Evolutionary conservation across 2,329 filamentous ascomycete species (phyloP), one percentile per base, ranked within the genome.

Genomic region (Lecanicillium sp.): DNA sequence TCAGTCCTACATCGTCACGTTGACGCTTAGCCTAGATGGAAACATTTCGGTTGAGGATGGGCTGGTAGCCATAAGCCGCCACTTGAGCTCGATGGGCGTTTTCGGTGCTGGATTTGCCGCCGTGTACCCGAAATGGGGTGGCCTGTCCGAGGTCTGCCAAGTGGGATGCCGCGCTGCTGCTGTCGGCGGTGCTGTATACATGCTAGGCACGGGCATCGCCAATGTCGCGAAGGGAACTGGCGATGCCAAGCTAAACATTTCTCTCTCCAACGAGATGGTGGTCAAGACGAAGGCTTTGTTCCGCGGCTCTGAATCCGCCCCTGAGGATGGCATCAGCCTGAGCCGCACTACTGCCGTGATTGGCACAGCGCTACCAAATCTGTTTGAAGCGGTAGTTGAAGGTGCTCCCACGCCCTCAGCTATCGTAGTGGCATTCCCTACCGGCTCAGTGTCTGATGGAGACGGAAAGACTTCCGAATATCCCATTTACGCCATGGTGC

Each of bases 41-140:
- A 83, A 77, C 2, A 71, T 80, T 2, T 79, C 81, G 2, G 82
- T 83, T 24, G 62, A 60, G 44, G 81, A 81, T 58, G 89, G 89
- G 0, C 67, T 97, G 20, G 76, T 79, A 2, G 76, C 81, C 21
- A 86, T 97, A 49, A 77, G 85, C 55, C 81, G 84, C 37, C 90
- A 98, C 65, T 70, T 97, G 43, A 78, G 79, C 12, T 96, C 91
- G 0, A 90, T 94, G 66, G 90, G 91, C 7, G 71, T 87, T 4
- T 91, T 96, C 57, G 91, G 91, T 0, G 79, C 86, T 40, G 90
- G 91, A 9, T 97, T 97, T 62, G 87, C 87, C 44, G 87, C 89
- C 39, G 81, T 98, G 11, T 80, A 95, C 55, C 85, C 90, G 19
- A 96, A 95, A 73, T 98, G 90, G 84, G 91, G 91, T 39, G 90